A percentile compares a stretch with the other conserved stretches of the same genome.
Conservation (phyloP, 805 yeast genomes). For the Maudiozyma saulgeensis region DNA sequence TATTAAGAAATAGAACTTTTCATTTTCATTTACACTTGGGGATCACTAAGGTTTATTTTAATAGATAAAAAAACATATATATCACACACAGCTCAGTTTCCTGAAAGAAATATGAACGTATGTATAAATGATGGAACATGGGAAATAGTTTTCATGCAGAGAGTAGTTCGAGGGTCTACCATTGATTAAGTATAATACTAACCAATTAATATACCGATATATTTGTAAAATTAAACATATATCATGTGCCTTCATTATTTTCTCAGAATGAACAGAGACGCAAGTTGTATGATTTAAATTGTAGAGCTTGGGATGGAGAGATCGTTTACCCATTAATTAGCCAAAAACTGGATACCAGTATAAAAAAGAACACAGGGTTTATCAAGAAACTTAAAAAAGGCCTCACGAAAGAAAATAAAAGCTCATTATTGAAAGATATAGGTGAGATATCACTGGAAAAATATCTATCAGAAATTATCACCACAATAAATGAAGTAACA, state of each 20-base stretch:
- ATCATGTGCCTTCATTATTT: too few species aligned
- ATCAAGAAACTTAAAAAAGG: conserved; percentile 57
- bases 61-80: background rate
- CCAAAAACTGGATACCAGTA: conserved; percentile 53
- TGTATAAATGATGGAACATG: background rate
- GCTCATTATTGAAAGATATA: conserved; percentile 50
- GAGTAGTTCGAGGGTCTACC: too few species aligned
- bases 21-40: too few species aligned
- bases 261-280: conserved; percentile 7
- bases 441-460: conserved; percentile 56
- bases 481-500: conserved; percentile 56
- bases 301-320: conserved; percentile 46
- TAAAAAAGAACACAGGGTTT: conserved; percentile 75
- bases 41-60: too few species aligned
- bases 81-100: background rate
- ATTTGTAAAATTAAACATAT: too few species aligned
- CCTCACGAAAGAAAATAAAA: conserved; percentile 42
- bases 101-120: conserved; percentile 1
- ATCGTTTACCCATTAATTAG: conserved; percentile 21
- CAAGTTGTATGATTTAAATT: conserved; percentile 34
- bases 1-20: too few species aligned
- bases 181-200: too few species aligned
- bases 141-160: background rate
- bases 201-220: too few species aligned
- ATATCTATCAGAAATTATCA: conserved; percentile 60